phyloP scores from a whole-genome alignment of 371 early-diverging fungal species.

The Parasitella parasitica region DNA sequence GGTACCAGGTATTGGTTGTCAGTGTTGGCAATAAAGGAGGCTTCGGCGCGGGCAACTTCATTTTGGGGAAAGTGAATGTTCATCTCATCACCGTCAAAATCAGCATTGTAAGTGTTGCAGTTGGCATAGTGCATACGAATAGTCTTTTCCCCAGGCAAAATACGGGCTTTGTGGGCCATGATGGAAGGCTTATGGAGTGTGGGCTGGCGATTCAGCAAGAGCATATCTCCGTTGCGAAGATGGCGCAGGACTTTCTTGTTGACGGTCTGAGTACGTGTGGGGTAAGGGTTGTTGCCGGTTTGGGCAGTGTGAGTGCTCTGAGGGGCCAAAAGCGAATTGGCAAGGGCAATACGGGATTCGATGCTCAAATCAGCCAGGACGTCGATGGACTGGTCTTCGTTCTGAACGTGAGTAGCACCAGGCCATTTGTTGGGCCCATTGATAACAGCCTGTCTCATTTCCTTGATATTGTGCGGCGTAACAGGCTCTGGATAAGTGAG shows the following conservation, averaged over 20 bases:
- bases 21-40: conserved; percentile 91
- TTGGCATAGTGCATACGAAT: conserved; percentile 99
- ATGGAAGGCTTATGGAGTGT: conserved; percentile 99
- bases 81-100: conserved; percentile 99
- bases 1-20: conserved; percentile 98
- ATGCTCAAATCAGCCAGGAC: conserved; percentile 71
- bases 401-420: conserved; percentile 93
- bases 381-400: conserved; percentile 91
- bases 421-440: conserved; percentile 99
- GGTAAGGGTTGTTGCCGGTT: conserved; percentile 51
- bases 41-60: conserved; percentile 96
- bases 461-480: conserved; percentile 92
- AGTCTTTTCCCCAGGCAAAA: conserved; percentile 94
- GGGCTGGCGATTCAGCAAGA: conserved; percentile 99
- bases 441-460: conserved; percentile 92
- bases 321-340: conserved; percentile 93
- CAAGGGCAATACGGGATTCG: conserved; percentile 93
- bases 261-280: conserved; percentile 63
- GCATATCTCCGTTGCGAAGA: conserved; percentile 95
- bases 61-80: conserved; percentile 99
- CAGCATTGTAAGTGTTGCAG: conserved; percentile 98
- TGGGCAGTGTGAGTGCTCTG: conserved; percentile 57
- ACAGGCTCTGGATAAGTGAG: conserved; percentile 99
- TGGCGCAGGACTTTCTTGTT: conserved; percentile 98
- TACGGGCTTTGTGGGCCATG: conserved; percentile 98